These are phyloP conservation scores for Xerocomellus amylosporus DNA, from an alignment of 768 basidiomycete species.

Conservation along the genomic window DNA sequence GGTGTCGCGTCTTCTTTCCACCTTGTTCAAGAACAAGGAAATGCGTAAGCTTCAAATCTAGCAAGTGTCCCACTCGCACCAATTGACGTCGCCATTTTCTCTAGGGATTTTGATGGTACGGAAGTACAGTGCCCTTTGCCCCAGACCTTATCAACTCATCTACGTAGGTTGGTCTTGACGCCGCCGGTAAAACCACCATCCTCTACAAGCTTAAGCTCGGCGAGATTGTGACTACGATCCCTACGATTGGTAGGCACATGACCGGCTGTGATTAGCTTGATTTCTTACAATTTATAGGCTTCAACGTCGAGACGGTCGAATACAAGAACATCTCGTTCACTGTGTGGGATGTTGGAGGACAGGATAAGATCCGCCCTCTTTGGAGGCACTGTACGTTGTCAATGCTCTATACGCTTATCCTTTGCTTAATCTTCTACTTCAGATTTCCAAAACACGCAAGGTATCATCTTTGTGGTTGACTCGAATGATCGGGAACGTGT, in stretches of 20 bases:
- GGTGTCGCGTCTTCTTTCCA: slow-evolving; percentile 70
- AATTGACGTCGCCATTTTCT: slow-evolving; percentile 27
- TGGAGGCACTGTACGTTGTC: slow-evolving; percentile 96
- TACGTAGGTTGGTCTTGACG: slow-evolving; percentile 92
- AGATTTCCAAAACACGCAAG: slow-evolving; percentile 99
- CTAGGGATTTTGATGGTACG: slow-evolving; percentile 94
- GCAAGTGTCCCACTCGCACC: slow-evolving; percentile 19
- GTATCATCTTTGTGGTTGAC: slow-evolving; percentile 99
- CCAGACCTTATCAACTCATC: slow-evolving; percentile 5
- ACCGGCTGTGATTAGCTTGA: neutral
- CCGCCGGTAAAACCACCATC: slow-evolving; percentile 98
- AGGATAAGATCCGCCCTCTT: slow-evolving; percentile 99
- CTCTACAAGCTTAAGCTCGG: slow-evolving; percentile 99
- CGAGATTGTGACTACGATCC: slow-evolving; percentile 99
- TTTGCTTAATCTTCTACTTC: slow-evolving; percentile 13
- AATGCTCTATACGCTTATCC: slow-evolving; percentile 5
- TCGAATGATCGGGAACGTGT: slow-evolving; percentile 99
- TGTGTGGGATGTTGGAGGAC: slow-evolving; percentile 99
- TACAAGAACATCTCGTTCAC: slow-evolving; percentile 99
- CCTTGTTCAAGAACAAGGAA: slow-evolving; percentile 97
- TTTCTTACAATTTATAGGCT: slow-evolving; percentile 56
- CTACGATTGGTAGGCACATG: slow-evolving; percentile 85
- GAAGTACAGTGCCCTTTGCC: slow-evolving; percentile 21
- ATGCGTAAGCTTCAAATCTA: slow-evolving; percentile 74
- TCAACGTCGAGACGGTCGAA: slow-evolving; percentile 99